Conservation (phyloP, 805 yeast species). For the Nakazawaea anatomiae region DNA sequence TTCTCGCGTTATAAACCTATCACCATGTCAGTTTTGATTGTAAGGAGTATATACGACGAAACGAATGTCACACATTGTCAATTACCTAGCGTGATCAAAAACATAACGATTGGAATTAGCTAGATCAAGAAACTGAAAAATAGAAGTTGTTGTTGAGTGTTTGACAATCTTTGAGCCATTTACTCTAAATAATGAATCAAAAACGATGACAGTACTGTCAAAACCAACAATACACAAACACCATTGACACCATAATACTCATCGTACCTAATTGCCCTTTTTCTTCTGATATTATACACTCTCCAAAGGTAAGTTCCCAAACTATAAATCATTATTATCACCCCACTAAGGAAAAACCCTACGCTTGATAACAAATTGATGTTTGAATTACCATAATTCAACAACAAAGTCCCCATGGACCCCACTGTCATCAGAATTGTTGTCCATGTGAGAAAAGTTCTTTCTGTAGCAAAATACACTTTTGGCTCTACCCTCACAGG, state of each 20-base stretch:
- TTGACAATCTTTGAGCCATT: background rate
- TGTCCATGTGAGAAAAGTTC: conserved; percentile 91
- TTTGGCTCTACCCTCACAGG: conserved; percentile 98
- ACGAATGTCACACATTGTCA: no score
- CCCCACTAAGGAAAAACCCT: conserved; percentile 80
- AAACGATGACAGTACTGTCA: conserved; percentile 6
- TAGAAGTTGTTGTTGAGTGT: no score
- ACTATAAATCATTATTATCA: conserved; percentile 68
- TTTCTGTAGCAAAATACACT: conserved; percentile 97
- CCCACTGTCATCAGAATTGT: conserved; percentile 85
- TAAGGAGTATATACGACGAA: no score
- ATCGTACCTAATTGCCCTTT: conserved; percentile 78
- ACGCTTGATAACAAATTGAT: conserved; percentile 75
- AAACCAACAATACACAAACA: conserved; percentile 48
- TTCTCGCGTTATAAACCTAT: background rate
- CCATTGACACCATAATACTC: conserved; percentile 84
- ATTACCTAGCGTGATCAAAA: no score
- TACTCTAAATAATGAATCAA: conserved; percentile 6
- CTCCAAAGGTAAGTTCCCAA: conserved; percentile 74
- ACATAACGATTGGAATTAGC: no score
- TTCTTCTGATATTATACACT: conserved; percentile 74
- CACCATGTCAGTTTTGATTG: no score
- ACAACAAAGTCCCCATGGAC: conserved; percentile 80
- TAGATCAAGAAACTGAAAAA: no score
- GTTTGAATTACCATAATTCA: conserved; percentile 73